These are phyloP conservation scores for Crithidia thermophila DNA, from an alignment of 208 protist species.

Conservation along the genomic window DNA sequence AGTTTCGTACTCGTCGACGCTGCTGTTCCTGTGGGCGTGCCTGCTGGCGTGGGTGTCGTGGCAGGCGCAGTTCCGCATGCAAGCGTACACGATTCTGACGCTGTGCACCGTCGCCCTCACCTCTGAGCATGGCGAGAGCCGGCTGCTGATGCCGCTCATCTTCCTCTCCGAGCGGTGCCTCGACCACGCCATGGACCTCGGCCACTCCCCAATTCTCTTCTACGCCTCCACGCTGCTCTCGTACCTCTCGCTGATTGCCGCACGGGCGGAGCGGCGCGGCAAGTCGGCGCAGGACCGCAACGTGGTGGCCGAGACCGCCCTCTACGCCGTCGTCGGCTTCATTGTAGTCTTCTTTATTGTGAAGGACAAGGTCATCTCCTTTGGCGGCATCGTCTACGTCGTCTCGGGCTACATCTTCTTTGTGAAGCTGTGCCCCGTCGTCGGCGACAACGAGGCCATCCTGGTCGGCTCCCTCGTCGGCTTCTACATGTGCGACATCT, in stretches of 20 bases:
- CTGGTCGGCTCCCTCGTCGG: conserved; percentile 73
- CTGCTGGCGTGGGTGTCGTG: conserved; percentile 63
- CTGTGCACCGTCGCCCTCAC: conserved; percentile 60
- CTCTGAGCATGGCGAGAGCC: conserved; percentile 74
- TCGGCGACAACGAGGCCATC: conserved; percentile 84
- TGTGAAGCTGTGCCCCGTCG: conserved; percentile 41
- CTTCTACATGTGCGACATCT: conserved; percentile 79
- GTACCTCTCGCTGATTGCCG: conserved; percentile 65
- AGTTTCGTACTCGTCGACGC: conserved; percentile 84
- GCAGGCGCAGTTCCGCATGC: conserved; percentile 36
- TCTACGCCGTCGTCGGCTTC: conserved; percentile 54
- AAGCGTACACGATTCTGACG: conserved; percentile 54
- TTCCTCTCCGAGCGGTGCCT: conserved; percentile 79
- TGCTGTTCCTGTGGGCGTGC: conserved; percentile 69
- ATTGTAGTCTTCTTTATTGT: conserved; percentile 55
- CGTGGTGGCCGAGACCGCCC: conserved; percentile 37
- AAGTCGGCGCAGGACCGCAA: conserved; percentile 41
- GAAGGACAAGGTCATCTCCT: conserved; percentile 61
- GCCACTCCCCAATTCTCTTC: conserved; percentile 67
- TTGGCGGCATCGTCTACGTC: conserved; percentile 73
- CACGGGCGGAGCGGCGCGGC: conserved; percentile 32
- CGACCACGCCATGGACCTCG: conserved; percentile 46
- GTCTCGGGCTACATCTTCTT: conserved; percentile 68
- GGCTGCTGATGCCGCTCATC: conserved; percentile 76
- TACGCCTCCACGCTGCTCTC: conserved; percentile 84